phyloP scores from a whole-genome alignment of 176 grass and related monocot genomes.

The Metroxylon sagu region DNA sequence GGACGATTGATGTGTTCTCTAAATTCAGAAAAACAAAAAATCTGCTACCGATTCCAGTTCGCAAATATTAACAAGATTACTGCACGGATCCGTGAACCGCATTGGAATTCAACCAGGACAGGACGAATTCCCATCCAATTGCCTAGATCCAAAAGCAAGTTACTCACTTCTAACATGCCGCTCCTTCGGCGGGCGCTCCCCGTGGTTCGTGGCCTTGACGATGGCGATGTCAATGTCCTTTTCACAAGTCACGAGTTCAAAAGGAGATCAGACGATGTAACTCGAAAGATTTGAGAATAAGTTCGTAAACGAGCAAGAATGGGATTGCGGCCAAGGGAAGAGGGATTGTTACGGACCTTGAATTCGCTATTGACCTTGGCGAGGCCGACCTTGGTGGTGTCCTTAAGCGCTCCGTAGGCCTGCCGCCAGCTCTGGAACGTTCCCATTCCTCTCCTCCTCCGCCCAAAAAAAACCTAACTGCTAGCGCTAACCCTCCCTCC shows the following conservation, averaged over 20 bases:
- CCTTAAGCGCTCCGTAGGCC: conserved; percentile 90
- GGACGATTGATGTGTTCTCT: no score
- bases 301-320: background rate
- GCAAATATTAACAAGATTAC: no score
- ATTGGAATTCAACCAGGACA: no score
- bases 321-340: background rate
- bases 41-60: no score
- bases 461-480: conserved; percentile 6
- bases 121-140: no score
- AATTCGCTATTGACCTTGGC: conserved; percentile 79
- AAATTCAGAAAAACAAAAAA: no score
- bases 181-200: conserved; percentile 33
- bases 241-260: background rate
- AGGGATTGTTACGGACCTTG: conserved; percentile 24
- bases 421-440: conserved; percentile 70
- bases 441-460: conserved; percentile 17
- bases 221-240: conserved; percentile 39
- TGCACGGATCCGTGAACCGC: background rate
- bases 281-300: background rate
- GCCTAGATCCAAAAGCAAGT: no score
- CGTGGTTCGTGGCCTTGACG: conserved; percentile 43
- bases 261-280: background rate
- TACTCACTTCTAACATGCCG: conserved; percentile 27
- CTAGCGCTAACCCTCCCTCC: background rate
- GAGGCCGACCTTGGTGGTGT: conserved; percentile 75